Evolutionary conservation across 1,139 yeast species (phyloP).

Genomic region (Yamadazyma epiphylla): DNA sequence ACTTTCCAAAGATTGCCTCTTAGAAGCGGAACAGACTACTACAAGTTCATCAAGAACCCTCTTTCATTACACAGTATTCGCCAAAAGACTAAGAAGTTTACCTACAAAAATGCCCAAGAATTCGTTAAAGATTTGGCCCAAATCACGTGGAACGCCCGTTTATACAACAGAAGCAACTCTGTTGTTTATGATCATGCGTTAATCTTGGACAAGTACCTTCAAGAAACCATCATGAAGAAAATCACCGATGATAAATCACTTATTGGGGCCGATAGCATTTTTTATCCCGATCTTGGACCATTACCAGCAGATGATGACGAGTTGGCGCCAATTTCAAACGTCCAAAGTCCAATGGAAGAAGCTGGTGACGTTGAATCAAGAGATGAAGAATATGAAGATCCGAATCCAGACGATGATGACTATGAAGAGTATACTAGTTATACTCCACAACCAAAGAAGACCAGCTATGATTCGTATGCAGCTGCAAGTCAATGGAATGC

Average conservation of each 20-base stretch:
- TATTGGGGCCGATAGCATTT: constrained; percentile 39
- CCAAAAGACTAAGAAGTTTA: constrained; percentile 36
- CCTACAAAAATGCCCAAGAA: constrained; percentile 57
- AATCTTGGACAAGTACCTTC: constrained; percentile 60
- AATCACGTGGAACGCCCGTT: constrained; percentile 85
- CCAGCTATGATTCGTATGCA: not conserved
- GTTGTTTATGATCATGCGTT: constrained; percentile 69
- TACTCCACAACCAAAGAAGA: not conserved
- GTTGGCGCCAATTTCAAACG: constrained; percentile 7
- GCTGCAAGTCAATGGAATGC: constrained; percentile 2
- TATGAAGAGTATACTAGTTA: constrained; percentile 24
- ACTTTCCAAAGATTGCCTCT: constrained; percentile 54
- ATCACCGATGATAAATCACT: constrained; percentile 40
- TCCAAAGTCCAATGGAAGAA: constrained; percentile 3
- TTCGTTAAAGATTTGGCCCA: constrained; percentile 77
- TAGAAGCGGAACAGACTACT: constrained; percentile 45
- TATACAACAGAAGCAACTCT: constrained; percentile 71
- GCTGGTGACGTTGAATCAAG: constrained; percentile 6
- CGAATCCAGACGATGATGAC: constrained; percentile 30
- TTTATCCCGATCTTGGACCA: constrained; percentile 72
- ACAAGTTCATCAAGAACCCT: constrained; percentile 40
- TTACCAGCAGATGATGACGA: constrained; percentile 52
- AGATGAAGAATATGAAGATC: constrained; percentile 26
- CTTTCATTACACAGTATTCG: constrained; percentile 42
- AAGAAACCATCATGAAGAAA: constrained; percentile 52